Evolutionary conservation across 495 filamentous ascomycete genomes (phyloP), one percentile per base, ranked within the genome.

Genomic region (Corynascus novoguineensis): DNA sequence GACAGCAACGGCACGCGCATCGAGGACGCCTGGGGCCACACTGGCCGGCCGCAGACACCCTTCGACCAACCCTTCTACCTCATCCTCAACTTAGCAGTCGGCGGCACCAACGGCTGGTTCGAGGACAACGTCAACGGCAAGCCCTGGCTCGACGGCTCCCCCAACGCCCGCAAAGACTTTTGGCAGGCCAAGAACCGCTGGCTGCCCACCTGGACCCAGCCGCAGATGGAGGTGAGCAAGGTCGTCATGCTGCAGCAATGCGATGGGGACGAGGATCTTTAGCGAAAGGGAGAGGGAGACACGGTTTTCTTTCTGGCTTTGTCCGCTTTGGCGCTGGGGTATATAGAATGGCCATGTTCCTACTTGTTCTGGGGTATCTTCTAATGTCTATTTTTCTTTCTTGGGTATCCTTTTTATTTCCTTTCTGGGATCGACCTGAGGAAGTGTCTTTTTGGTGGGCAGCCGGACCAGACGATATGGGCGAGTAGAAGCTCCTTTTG

Each of bases 31-130:
- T 95, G 89, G 90, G 76, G 75, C 34, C 69, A 80, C 49, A 88
- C 84, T 3, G 83, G 81, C 34, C 72, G 74, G 21, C 59, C 76
- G 21, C 78, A 82, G 60, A 86, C 89, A 0, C 89, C 89, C 0
- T 95, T 95, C 64, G 89, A 95, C 65, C 79, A 90, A 61, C 71
- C 78, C 21, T 95, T 95, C 66, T 93, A 88, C 58, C 77, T 95
- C 19, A 88, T 95, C 51, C 62, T 95, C 49, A 90, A 92, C 61
- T 77, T 95, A 8, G 90, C 83, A 27, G 89, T 95, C 47, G 89
- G 89, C 17, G 82, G 84, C 47, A 92, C 87, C 11, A 93, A 92
- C 60, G 89, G 88, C 19, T 93, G 87, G 86, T 95, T 92, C 65
- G 69, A 86, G 63, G 86, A 95, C 67, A 80, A 81, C 8, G 68